A percentile compares a stretch with the other conserved stretches of the same genome.
phyloP scores from a whole-genome alignment of 495 filamentous ascomycete species.

The Daldinia decipiens region DNA sequence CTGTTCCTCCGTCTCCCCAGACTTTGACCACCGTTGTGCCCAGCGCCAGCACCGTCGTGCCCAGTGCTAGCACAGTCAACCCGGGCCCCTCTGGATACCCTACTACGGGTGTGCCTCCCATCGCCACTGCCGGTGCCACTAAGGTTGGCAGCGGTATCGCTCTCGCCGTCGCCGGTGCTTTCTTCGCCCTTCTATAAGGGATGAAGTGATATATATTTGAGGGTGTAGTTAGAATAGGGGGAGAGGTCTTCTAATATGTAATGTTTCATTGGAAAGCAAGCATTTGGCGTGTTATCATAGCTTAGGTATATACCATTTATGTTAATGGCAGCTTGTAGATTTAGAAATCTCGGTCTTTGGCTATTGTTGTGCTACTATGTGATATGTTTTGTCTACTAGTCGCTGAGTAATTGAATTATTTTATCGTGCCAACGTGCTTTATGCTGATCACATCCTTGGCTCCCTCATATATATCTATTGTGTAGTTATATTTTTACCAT shows the following conservation, averaged over 20 bases:
- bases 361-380: neutral
- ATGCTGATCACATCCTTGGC: too few relatives aligned
- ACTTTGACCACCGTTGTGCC: conserved; percentile 39
- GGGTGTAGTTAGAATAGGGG: conserved; percentile 11
- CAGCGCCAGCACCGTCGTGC: conserved; percentile 31
- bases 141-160: conserved; percentile 45
- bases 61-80: conserved; percentile 29
- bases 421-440: too few relatives aligned
- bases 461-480: too few relatives aligned
- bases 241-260: conserved; percentile 38
- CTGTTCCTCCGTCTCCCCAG: conserved; percentile 8
- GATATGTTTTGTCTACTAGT: too few relatives aligned
- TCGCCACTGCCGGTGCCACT: conserved; percentile 43
- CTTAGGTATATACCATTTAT: conserved; percentile 42
- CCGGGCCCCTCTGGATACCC: conserved; percentile 31
- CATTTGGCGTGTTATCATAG: conserved; percentile 36
- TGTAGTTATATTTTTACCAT: too few relatives aligned
- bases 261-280: conserved; percentile 44
- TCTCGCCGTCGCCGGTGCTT: conserved; percentile 41
- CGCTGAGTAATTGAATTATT: too few relatives aligned
- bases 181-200: conserved; percentile 41
- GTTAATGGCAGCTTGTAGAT: conserved; percentile 43
- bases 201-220: conserved; percentile 25
- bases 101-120: conserved; percentile 32
- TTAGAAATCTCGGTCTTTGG: conserved; percentile 36